Percentiles rank a stretch among this genome's conserved stretches.
Evolutionary conservation across 768 basidiomycete genomes (phyloP).

Genomic region (Phanerodontia chrysosporium): DNA sequence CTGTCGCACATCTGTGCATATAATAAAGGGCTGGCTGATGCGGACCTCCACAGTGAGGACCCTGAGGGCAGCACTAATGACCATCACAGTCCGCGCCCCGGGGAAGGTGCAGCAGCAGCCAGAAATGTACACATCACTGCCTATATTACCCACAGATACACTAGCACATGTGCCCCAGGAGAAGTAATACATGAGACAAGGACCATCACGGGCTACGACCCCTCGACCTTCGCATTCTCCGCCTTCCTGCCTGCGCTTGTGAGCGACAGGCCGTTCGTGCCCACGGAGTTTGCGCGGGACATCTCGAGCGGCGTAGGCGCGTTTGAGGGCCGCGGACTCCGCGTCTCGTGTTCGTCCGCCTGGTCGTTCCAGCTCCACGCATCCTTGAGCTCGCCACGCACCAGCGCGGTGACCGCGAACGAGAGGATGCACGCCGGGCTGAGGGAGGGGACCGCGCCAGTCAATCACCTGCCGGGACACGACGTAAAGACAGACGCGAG

Average conservation of each 20-base stretch:
- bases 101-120: too few relatives aligned
- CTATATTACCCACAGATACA: background rate
- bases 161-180: background rate
- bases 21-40: background rate
- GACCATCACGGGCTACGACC: background rate
- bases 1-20: background rate
- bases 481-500: background rate
- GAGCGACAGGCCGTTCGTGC: background rate
- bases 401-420: conserved; percentile 52
- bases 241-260: background rate
- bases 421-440: conserved; percentile 78
- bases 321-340: background rate
- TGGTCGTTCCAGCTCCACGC: conserved; percentile 71
- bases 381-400: conserved; percentile 64
- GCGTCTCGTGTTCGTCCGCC: background rate
- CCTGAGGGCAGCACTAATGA: background rate
- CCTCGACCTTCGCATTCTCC: background rate
- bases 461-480: background rate
- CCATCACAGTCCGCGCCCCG: too few relatives aligned
- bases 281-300: background rate
- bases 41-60: conserved; percentile 9
- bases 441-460: conserved; percentile 1
- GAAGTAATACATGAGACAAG: too few relatives aligned
- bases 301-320: background rate
- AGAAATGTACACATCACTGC: too few relatives aligned